These are phyloP conservation scores for Neurospora sp. DNA, from an alignment of 495 filamentous ascomycete genomes.

Conservation along the genomic window DNA sequence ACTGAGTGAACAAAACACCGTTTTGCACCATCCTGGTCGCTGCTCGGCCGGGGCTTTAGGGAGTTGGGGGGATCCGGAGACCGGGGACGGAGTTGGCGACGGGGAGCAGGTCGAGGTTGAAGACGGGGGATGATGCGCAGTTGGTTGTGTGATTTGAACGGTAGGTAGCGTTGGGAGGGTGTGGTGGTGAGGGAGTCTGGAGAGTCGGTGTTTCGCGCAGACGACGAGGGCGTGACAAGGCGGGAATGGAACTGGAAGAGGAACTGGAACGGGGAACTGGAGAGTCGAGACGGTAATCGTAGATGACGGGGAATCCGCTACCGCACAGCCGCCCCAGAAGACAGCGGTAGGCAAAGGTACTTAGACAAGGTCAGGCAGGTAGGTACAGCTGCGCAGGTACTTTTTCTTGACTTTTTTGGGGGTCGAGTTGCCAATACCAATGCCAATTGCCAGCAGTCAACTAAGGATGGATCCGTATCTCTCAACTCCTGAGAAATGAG, in stretches of 20 bases:
- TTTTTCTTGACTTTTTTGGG: neutral
- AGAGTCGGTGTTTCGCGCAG: neutral
- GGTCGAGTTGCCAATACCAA: neutral
- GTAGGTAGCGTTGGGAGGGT: neutral
- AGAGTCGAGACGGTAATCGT: neutral
- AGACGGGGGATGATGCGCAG: neutral
- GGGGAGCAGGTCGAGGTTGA: neutral
- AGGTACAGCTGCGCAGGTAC: neutral
- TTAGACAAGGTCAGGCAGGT: neutral
- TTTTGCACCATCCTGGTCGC: conserved; percentile 45
- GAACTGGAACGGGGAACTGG: neutral
- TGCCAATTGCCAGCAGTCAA: neutral
- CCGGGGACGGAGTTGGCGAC: neutral
- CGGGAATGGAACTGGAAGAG: neutral
- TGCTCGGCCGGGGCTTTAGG: conserved; percentile 19
- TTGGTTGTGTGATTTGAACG: neutral
- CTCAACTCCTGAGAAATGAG: neutral
- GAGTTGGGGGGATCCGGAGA: neutral
- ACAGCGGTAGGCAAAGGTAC: neutral
- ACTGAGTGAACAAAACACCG: conserved; percentile 36
- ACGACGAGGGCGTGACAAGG: neutral
- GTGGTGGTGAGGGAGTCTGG: neutral
- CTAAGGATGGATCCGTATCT: neutral
- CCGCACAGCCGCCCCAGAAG: neutral
- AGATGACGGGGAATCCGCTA: neutral